A percentile compares a stretch with the other conserved stretches of the same genome.
These are phyloP conservation scores for Xylaria sp. DNA, from an alignment of 2,329 filamentous ascomycete species.

Conservation along the genomic window DNA sequence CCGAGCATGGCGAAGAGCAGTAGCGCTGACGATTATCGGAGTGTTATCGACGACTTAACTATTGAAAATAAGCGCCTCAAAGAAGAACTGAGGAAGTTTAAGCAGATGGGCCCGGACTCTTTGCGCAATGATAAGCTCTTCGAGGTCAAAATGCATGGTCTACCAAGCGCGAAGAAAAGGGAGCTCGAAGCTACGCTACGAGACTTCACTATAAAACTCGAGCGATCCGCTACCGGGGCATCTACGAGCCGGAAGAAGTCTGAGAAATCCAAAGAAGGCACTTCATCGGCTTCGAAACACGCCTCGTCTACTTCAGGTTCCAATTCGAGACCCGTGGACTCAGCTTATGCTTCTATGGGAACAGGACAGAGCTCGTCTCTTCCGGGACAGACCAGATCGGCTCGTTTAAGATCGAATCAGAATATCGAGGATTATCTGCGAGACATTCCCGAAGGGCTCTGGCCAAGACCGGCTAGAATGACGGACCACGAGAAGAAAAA, in stretches of 20 bases:
- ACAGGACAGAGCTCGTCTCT: slow-evolving; percentile 58
- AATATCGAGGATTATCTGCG: slow-evolving; percentile 76
- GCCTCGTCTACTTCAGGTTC: slow-evolving; percentile 63
- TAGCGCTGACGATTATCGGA: slow-evolving; percentile 78
- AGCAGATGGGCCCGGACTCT: slow-evolving; percentile 71
- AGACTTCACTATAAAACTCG: slow-evolving; percentile 73
- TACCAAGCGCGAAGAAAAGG: slow-evolving; percentile 76
- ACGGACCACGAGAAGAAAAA: slow-evolving; percentile 80
- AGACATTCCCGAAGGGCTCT: slow-evolving; percentile 75
- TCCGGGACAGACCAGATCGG: slow-evolving; percentile 47
- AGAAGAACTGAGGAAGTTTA: slow-evolving; percentile 76
- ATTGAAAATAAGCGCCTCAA: slow-evolving; percentile 84
- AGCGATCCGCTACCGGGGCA: slow-evolving; percentile 56
- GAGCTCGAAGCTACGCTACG: slow-evolving; percentile 79
- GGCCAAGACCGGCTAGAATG: slow-evolving; percentile 70
- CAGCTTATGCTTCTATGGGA: slow-evolving; percentile 76
- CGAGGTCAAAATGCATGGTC: slow-evolving; percentile 80
- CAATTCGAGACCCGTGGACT: slow-evolving; percentile 65
- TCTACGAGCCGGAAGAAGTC: slow-evolving; percentile 58
- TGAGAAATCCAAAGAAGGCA: slow-evolving; percentile 53
- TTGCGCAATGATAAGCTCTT: slow-evolving; percentile 81
- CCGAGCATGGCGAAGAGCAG: slow-evolving; percentile 60
- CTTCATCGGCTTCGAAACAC: slow-evolving; percentile 62
- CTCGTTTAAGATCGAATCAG: slow-evolving; percentile 58
- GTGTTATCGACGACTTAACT: slow-evolving; percentile 88